These are phyloP conservation scores for Paecilomyces variotii DNA, from an alignment of 2,329 filamentous ascomycete species.

Conservation along the genomic window DNA sequence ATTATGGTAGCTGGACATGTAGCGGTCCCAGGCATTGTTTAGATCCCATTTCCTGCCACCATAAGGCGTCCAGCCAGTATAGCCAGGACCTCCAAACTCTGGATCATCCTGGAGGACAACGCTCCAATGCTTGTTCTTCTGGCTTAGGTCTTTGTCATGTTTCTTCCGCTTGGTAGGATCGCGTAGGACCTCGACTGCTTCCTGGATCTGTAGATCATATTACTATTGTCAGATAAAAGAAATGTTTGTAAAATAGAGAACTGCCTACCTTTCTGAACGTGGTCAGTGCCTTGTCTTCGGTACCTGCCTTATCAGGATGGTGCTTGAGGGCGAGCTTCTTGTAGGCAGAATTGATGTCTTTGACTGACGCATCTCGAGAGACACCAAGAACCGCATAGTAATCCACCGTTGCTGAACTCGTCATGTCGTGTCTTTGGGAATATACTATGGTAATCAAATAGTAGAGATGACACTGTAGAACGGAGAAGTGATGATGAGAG, in stretches of 20 bases:
- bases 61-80: slow-evolving; percentile 9
- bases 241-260: neutral
- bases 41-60: neutral
- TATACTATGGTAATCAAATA: neutral
- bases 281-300: neutral
- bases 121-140: neutral
- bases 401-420: slow-evolving; percentile 5
- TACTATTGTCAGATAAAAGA: neutral
- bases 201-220: slow-evolving; percentile 16
- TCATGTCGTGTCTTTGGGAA: slow-evolving; percentile 4
- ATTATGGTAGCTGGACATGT: slow-evolving; percentile 22
- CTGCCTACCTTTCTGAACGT: neutral
- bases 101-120: neutral
- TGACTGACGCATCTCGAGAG: slow-evolving; percentile 13
- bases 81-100: neutral
- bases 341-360: slow-evolving; percentile 27
- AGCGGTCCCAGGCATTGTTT: slow-evolving; percentile 7
- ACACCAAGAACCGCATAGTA: slow-evolving; percentile 22
- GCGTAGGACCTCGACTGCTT: slow-evolving; percentile 27
- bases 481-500: neutral
- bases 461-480: neutral
- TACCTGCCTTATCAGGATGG: neutral
- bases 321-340: slow-evolving; percentile 24
- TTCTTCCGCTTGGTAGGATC: slow-evolving; percentile 15
- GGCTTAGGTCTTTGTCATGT: slow-evolving; percentile 15